phyloP scores from a whole-genome alignment of 306 rosid species.

The Pachyrhizus erosus region DNA sequence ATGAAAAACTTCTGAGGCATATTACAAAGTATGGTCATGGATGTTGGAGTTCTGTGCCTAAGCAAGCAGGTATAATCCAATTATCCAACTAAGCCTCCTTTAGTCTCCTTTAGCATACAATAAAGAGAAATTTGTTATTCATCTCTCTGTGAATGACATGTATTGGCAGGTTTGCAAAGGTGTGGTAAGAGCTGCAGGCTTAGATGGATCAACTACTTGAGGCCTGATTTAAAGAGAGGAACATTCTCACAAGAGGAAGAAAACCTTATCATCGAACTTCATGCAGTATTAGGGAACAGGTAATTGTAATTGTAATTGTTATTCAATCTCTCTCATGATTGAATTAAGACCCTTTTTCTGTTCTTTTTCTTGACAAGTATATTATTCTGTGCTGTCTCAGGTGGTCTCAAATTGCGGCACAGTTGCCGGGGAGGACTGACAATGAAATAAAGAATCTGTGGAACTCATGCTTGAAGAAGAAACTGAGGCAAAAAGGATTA shows the following conservation, averaged over 20 bases:
- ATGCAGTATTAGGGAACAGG: conserved; percentile 72
- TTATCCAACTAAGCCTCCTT: not conserved
- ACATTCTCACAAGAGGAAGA: conserved; percentile 68
- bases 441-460: conserved; percentile 93
- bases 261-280: conserved; percentile 61
- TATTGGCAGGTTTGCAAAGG: conserved; percentile 62
- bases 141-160: not conserved
- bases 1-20: conserved; percentile 63
- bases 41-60: conserved; percentile 75
- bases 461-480: conserved; percentile 92
- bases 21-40: conserved; percentile 66
- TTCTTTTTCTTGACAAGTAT: conserved; percentile 8
- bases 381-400: conserved; percentile 48
- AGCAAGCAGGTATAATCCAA: conserved; percentile 58
- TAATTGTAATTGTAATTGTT: conserved; percentile 8
- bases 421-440: conserved; percentile 86
- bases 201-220: conserved; percentile 74
- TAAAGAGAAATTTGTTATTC: not conserved
- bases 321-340: not conserved
- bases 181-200: conserved; percentile 77
- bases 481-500: conserved; percentile 79
- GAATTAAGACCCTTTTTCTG: not conserved
- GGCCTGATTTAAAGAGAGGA: conserved; percentile 76
- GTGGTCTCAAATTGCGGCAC: conserved; percentile 94
- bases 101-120: not conserved